These are phyloP conservation scores for Trichosporon faecale DNA, from an alignment of 1,284 basidiomycete species.

Conservation along the genomic window DNA sequence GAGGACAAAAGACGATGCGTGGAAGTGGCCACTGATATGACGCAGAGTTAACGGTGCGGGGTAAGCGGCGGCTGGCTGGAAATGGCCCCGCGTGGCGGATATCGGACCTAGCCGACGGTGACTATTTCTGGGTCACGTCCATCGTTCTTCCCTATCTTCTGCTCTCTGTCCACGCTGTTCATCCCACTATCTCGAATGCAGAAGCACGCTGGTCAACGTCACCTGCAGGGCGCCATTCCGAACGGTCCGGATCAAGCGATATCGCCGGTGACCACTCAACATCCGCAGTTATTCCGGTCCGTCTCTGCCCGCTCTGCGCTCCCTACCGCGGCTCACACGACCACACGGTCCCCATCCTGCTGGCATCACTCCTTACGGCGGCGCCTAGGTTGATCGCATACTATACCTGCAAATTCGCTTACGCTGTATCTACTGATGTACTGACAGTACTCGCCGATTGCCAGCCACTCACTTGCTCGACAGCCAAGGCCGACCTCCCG, in stretches of 20 bases:
- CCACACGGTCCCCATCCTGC: no score
- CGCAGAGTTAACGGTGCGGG: background rate
- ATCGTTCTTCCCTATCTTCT: background rate
- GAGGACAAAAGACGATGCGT: background rate
- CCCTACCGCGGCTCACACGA: no score
- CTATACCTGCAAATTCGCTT: no score
- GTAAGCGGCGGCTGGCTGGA: background rate
- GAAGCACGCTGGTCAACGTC: background rate
- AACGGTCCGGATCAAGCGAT: background rate
- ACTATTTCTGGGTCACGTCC: background rate
- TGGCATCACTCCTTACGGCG: no score
- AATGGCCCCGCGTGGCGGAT: background rate
- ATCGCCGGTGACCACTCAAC: background rate
- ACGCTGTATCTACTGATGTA: no score
- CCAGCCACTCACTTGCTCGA: no score
- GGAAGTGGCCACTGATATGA: background rate
- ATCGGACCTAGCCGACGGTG: slow-evolving; percentile 2
- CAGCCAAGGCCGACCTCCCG: no score
- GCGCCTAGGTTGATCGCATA: no score
- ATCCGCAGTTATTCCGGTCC: background rate
- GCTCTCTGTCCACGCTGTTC: background rate
- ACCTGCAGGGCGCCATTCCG: background rate
- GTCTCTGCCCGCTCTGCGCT: no score
- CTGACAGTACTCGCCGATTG: no score
- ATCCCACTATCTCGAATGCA: background rate